Evolutionary conservation across 228 moss, liverwort and hornwort species (phyloP).

Genomic region (Sphagnum magellanicum): DNA sequence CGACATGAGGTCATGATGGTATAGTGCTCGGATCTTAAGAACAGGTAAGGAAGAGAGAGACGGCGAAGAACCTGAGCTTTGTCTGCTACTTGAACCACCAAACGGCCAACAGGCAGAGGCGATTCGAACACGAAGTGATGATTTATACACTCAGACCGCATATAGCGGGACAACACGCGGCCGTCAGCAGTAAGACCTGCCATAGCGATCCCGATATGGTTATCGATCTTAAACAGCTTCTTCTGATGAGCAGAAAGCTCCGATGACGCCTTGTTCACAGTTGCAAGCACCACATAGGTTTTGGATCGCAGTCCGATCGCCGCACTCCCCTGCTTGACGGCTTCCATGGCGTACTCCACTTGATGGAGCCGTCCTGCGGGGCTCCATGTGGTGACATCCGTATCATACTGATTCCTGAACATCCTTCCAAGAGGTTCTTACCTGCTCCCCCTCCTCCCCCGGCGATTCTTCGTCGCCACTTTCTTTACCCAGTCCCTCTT

Average conservation of each 20-base stretch:
- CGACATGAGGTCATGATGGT: too few relatives aligned
- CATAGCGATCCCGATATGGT: slow-evolving; percentile 86
- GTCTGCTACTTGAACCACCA: slow-evolving; percentile 87
- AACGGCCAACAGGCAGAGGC: slow-evolving; percentile 68
- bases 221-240: slow-evolving; percentile 85
- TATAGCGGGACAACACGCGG: slow-evolving; percentile 70
- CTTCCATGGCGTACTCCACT: slow-evolving; percentile 97
- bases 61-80: slow-evolving; percentile 59
- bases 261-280: slow-evolving; percentile 80
- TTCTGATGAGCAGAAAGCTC: slow-evolving; percentile 79
- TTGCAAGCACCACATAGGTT: slow-evolving; percentile 74
- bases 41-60: background rate
- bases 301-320: slow-evolving; percentile 72
- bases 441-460: background rate
- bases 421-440: slow-evolving; percentile 20
- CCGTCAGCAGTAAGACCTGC: slow-evolving; percentile 83
- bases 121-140: slow-evolving; percentile 77
- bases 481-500: background rate
- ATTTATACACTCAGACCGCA: slow-evolving; percentile 86
- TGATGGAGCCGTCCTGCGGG: slow-evolving; percentile 89
- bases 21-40: background rate
- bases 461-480: background rate
- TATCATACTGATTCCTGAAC: slow-evolving; percentile 94
- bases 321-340: slow-evolving; percentile 90
- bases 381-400: slow-evolving; percentile 95